Evolutionary conservation across 2,329 filamentous ascomycete species (phyloP), one percentile per base, ranked within the genome.

Genomic region (Lasiodiplodia gonubiensis): DNA sequence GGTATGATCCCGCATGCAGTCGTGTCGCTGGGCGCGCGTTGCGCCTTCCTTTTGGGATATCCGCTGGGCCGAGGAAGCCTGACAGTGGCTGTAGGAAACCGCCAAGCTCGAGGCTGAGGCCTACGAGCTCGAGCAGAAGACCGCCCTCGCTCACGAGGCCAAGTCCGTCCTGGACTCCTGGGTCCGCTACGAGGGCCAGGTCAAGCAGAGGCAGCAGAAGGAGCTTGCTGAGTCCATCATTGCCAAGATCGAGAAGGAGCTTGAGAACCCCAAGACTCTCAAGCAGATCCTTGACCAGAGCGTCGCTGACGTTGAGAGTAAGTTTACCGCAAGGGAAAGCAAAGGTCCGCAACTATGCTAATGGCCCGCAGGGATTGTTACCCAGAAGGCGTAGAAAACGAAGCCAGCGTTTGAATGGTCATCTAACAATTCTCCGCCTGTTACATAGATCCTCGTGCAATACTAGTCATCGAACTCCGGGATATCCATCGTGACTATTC

Each of bases 211-310:
- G 81, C 93, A 99, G 87, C 95, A 99, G 88, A 90, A 88, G 83
- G 95, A 99, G 88, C 89, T 99, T 73, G 93, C 95, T 72, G 90
- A 97, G 80, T 89, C 85, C 81, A 86, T 99, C 82, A 98, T 99
- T 78, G 89, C 91, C 86, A 99, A 97, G 89, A 95, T 98, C 80
- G 90, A 92, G 83, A 98, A 98, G 89, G 94, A 98, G 88, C 89
- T 99, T 68, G 92, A 97, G 88, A 97, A 92, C 88, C 95, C 96
- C 81, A 98, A 94, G 89, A 88, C 90, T 73, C 90, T 99, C 76
- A 93, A 97, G 87, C 93, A 97, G 86, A 97, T 99, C 78, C 89
- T 99, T 75, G 91, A 95, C 85, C 95, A 99, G 88, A 97, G 93
- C 82, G 88, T 99, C 78, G 84, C 91, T 72, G 95, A 99, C 82